phyloP scores from a whole-genome alignment of 495 filamentous ascomycete genomes.

The Parathielavia appendiculata region DNA sequence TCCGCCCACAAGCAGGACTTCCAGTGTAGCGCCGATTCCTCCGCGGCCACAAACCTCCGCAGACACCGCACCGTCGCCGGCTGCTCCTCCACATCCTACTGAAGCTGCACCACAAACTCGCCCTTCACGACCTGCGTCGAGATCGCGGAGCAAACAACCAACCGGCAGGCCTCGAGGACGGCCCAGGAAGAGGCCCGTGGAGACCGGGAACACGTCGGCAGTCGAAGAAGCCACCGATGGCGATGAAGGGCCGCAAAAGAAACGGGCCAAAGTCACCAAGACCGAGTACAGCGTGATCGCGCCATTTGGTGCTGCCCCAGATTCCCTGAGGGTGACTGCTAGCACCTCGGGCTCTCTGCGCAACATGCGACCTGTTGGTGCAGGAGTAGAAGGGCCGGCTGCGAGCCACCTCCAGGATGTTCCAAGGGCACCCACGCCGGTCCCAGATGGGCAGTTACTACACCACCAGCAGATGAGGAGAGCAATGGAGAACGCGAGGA shows the following conservation, averaged over 20 bases:
- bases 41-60: slow-evolving; percentile 8
- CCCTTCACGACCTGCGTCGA: slow-evolving; percentile 37
- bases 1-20: slow-evolving; percentile 9
- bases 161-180: slow-evolving; percentile 45
- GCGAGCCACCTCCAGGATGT: slow-evolving; percentile 63
- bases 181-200: slow-evolving; percentile 43
- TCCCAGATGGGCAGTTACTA: slow-evolving; percentile 43
- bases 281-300: slow-evolving; percentile 62
- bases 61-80: slow-evolving; percentile 21
- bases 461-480: slow-evolving; percentile 28
- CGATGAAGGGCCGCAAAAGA: slow-evolving; percentile 57
- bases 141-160: slow-evolving; percentile 35
- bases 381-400: slow-evolving; percentile 45
- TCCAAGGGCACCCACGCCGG: slow-evolving; percentile 76
- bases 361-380: slow-evolving; percentile 69
- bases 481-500: slow-evolving; percentile 15
- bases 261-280: slow-evolving; percentile 67
- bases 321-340: slow-evolving; percentile 80
- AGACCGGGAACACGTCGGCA: slow-evolving; percentile 54
- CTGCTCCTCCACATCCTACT: slow-evolving; percentile 12
- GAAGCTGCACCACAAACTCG: slow-evolving; percentile 15
- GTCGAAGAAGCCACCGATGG: slow-evolving; percentile 69
- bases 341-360: slow-evolving; percentile 83
- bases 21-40: slow-evolving; percentile 10
- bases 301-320: slow-evolving; percentile 63